Evolutionary conservation across 352 stramenopile genomes (phyloP).

Genomic region (Pythium sukuiense): DNA sequence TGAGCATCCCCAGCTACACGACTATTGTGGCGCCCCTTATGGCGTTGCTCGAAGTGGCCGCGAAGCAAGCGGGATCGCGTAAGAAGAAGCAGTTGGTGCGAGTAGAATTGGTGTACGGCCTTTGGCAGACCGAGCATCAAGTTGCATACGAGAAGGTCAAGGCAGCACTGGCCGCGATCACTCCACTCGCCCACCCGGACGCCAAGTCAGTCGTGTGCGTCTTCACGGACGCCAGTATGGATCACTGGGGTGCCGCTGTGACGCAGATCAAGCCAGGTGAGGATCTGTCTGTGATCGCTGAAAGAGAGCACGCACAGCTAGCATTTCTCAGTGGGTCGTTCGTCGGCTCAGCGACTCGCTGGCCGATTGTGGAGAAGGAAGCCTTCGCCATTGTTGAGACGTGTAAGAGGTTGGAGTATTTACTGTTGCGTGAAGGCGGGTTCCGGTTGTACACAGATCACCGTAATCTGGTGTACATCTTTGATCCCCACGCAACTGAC

Average conservation of each 20-base stretch:
- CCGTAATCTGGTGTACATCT: constrained; percentile 29
- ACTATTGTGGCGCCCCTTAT: constrained; percentile 21
- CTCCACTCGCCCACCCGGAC: neutral
- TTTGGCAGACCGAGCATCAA: neutral
- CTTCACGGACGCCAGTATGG: neutral
- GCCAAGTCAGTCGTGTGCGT: neutral
- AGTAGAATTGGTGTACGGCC: constrained; percentile 1
- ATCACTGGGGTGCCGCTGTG: neutral
- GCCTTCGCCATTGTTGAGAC: constrained; percentile 29
- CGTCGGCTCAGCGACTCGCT: neutral
- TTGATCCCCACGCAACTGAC: constrained; percentile 20
- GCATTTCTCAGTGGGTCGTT: neutral
- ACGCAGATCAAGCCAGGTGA: neutral
- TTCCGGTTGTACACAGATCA: constrained; percentile 30
- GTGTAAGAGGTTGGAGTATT: constrained; percentile 27
- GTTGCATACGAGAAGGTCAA: neutral
- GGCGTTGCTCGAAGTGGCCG: constrained; percentile 14
- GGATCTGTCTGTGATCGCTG: neutral
- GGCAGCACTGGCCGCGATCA: neutral
- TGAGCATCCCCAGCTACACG: constrained; percentile 31
- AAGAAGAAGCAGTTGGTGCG: constrained; percentile 27
- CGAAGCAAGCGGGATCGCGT: neutral
- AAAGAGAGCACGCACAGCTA: neutral
- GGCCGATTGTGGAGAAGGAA: constrained; percentile 29
- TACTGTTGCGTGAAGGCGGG: constrained; percentile 18